Percentiles rank a stretch among this genome's conserved stretches.
phyloP scores from a whole-genome alignment of 2,329 filamentous ascomycete species.

The Remersonia thermophila region DNA sequence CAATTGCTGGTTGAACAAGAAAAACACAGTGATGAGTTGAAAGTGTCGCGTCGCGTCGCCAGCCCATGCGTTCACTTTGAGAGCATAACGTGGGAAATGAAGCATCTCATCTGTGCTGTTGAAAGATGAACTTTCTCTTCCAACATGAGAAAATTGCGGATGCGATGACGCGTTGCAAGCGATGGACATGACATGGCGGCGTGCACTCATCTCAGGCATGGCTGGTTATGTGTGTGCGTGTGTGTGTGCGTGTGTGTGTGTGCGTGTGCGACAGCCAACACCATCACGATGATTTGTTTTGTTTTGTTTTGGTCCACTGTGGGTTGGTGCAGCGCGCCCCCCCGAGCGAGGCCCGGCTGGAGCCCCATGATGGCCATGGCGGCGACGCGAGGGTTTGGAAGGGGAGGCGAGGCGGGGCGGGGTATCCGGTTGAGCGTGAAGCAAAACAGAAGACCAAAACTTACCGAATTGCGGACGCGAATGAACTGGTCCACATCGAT shows the following conservation, averaged over 20 bases:
- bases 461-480: slow-evolving; percentile 70
- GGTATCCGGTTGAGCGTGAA: slow-evolving; percentile 4
- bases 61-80: background rate
- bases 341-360: no score
- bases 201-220: no score
- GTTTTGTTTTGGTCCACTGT: no score
- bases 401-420: background rate
- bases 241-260: background rate
- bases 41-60: background rate
- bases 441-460: slow-evolving; percentile 23
- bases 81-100: no score
- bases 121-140: no score
- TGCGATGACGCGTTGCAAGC: no score
- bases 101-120: no score
- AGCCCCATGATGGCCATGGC: no score
- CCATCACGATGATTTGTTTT: no score
- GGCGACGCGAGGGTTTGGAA: background rate
- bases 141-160: no score
- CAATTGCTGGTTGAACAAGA: background rate
- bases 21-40: background rate
- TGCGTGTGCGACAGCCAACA: background rate
- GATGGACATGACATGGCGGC: no score
- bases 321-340: no score
- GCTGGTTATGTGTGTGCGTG: background rate
- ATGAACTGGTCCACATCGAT: slow-evolving; percentile 67